phyloP scores from a whole-genome alignment of 345 rosid genomes.

The Hevea brasiliensis region DNA sequence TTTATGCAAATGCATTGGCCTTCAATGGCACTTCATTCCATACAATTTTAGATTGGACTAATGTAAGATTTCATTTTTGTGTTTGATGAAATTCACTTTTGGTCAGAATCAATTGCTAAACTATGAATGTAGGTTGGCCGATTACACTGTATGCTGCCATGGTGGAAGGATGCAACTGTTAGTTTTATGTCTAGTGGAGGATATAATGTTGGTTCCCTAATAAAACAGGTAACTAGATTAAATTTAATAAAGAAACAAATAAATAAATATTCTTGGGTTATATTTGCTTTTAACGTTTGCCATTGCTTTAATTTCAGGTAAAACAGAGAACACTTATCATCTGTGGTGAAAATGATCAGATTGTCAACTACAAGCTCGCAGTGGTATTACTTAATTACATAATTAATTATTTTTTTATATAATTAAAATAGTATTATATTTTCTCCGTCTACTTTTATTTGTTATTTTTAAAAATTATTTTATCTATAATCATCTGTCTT shows the following conservation, averaged over 20 bases:
- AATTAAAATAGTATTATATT: too few species aligned
- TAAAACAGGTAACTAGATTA: conserved; percentile 48
- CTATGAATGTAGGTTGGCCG: conserved; percentile 54
- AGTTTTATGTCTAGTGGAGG: conserved; percentile 79
- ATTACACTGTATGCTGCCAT: conserved; percentile 74
- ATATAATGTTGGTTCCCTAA: conserved; percentile 61
- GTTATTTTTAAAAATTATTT: too few species aligned
- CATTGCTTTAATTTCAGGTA: conserved; percentile 36
- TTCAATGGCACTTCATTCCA: conserved; percentile 54
- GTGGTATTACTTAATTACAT: too few species aligned
- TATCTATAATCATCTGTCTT: too few species aligned
- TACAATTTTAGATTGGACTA: conserved; percentile 68
- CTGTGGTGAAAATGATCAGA: conserved; percentile 69
- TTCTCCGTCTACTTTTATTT: too few species aligned
- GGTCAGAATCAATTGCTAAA: too few species aligned
- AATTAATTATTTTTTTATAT: too few species aligned
- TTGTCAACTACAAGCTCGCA: conserved; percentile 57
- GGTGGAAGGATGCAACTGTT: conserved; percentile 87
- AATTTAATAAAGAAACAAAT: background rate
- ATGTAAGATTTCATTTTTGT: conserved; percentile 40
- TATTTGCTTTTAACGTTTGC: too few species aligned
- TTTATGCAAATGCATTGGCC: conserved; percentile 60
- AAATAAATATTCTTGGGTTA: too few species aligned
- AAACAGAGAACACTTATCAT: conserved; percentile 64
- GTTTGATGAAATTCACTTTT: background rate